Base-by-base conservation (phyloP, 805 yeast species). In the Tetrapisispora phaffii region DNA sequence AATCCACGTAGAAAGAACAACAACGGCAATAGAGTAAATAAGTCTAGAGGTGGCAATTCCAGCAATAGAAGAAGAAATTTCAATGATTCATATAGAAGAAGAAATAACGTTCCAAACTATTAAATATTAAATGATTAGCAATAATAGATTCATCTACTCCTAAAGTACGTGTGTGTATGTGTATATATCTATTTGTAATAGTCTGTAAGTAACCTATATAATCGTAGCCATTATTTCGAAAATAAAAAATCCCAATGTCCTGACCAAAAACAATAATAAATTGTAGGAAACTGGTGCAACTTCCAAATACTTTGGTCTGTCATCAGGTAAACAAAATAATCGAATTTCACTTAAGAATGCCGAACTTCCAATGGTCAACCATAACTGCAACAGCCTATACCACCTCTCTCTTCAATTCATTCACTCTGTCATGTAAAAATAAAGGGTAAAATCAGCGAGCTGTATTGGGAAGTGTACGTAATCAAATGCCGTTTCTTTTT, bases 1-100 rank as follows among this genome's bases (percentile, higher is more conserved):
- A 44, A 44, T 16, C 38, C 22, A 4, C 43, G 35, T 13, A 24
- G 15, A n/a, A 51, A 34, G 10, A 47, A 37, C n/a, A 44, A 44
- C n/a, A 41, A 41, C 16, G 31, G 17, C 21, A 42, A 42, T 13
- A 34, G 42, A 34, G 35, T 26, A 15, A 41, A 28, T 21, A 34
- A 41, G 19, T 29, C 12, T 17, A 40, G 43, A 33, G 19, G 19
- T 13, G 13, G 8, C 5, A 21, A 23, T 16, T 8, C 17, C 22
- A 13, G 20, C 20, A 33, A 33, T 17, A 40, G 43, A 33, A 33
- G 43, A 40, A 40, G 24, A 22, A 40, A 40, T 24, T 24, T 38
- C 34, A 26, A 38, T 19, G 32, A 38, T 12, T 24, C 34, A 9
- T 7, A 24, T n/a, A 34, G 45, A 16, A 34, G 35, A 13, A 39